Evolutionary conservation across 73 alveolate species (phyloP), one percentile per base, ranked within the genome.

Genomic region (Blepharisma japonicum): DNA sequence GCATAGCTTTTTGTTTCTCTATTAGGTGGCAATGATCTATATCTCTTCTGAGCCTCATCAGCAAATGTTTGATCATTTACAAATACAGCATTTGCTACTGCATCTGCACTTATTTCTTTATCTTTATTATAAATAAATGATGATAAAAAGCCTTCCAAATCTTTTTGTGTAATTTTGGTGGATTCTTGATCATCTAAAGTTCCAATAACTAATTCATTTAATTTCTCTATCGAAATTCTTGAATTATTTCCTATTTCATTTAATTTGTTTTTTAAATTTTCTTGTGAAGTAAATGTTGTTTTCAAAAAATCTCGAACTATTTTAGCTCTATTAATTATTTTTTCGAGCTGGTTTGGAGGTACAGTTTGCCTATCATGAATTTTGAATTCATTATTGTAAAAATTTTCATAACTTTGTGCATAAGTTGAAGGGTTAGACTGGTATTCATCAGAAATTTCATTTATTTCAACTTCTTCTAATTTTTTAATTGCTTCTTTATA

Each of bases 101-200:
- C 48, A 14, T n/a, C 14, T 25, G 47, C 11, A 61, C 74, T 5
- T 18, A 39, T 61, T 8, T n/a, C 74, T 25, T 61, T n/a, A 25
- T 61, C 74, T 25, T 61, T 61, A 39, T 61, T 61, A 25, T 61
- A 61, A 2, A 14, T 39, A 25, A 14, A 61, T 14, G 74, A 61
- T 9, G 49, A n/a, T 61, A 61, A 61, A 61, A 61, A 61, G n/a
- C 74, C 74, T 20, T 61, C 74, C 46, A 61, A 9, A 14, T 61
- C 74, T 61, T 25, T 61, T 61, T 25, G 39, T 18, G 74, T 20
- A 25, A 61, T 25, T 61, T 25, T 61, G 2, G 14, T 4, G 5
- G 74, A 20, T 0, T 2, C 2, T 14, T 20, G 18, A 14, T 61
- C 74, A 18, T 18, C 11, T 2, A 61, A 39, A 8, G 14, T 61